phyloP scores from a whole-genome alignment of 2,329 filamentous ascomycete species.

The Curvularia eragrostidis region DNA sequence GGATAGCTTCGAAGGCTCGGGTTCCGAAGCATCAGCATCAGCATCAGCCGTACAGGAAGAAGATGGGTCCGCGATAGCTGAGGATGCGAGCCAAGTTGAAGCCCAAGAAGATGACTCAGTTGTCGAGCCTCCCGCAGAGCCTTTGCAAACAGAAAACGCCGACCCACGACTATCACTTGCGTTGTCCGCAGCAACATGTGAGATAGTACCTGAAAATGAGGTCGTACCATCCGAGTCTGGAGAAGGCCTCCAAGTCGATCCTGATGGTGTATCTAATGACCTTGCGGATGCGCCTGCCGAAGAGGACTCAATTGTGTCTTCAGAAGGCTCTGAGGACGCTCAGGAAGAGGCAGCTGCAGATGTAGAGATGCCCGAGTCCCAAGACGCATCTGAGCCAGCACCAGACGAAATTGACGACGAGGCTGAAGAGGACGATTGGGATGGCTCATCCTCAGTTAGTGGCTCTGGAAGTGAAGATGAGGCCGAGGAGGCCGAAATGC shows the following conservation, averaged over 20 bases:
- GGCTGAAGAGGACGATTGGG: slow-evolving; percentile 1
- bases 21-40: slow-evolving; percentile 8
- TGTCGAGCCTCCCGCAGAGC: slow-evolving; percentile 6
- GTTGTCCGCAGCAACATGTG: slow-evolving; percentile 4
- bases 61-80: neutral
- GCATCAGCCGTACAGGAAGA: slow-evolving; percentile 3
- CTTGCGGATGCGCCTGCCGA: neutral
- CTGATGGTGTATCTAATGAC: neutral
- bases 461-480: slow-evolving; percentile 6
- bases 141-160: neutral
- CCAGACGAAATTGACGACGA: neutral
- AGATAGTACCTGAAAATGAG: slow-evolving; percentile 5
- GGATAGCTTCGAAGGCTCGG: slow-evolving; percentile 3
- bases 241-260: slow-evolving; percentile 1
- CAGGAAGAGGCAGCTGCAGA: slow-evolving; percentile 9
- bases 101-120: slow-evolving; percentile 1
- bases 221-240: slow-evolving; percentile 1
- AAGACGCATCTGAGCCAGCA: slow-evolving; percentile 2
- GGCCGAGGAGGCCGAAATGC: neutral
- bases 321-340: slow-evolving; percentile 7
- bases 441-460: slow-evolving; percentile 1
- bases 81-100: slow-evolving; percentile 4
- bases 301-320: slow-evolving; percentile 7
- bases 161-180: slow-evolving; percentile 6
- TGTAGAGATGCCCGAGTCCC: slow-evolving; percentile 9